A percentile compares a stretch with the other conserved stretches of the same genome.
Conservation (phyloP, 2,329 filamentous ascomycete species). For the Talaromyces atroroseus region DNA sequence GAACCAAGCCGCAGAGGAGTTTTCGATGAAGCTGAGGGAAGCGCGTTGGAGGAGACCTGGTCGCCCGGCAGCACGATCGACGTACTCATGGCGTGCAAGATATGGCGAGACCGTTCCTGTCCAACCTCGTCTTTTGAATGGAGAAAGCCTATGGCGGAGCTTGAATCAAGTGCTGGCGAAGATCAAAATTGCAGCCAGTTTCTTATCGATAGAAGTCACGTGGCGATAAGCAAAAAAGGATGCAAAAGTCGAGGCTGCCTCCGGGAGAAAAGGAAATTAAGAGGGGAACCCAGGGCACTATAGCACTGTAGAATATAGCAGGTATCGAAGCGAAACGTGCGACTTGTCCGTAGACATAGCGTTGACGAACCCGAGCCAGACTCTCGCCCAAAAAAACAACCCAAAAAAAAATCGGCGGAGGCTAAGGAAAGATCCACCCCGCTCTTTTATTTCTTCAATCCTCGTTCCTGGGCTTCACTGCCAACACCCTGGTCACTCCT, state of each 20-base stretch:
- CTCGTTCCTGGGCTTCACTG: background rate
- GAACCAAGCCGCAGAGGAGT: constrained; percentile 73
- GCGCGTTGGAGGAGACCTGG: constrained; percentile 56
- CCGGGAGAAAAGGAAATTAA: background rate
- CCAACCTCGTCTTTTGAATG: too few relatives aligned
- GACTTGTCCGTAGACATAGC: background rate
- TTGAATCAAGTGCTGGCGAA: too few relatives aligned
- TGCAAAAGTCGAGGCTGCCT: background rate
- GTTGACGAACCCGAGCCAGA: background rate
- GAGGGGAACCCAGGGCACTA: too few relatives aligned
- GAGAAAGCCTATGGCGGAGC: too few relatives aligned
- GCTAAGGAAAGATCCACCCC: constrained; percentile 9
- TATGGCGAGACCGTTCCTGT: background rate
- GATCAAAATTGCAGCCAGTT: background rate
- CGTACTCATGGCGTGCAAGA: constrained; percentile 45
- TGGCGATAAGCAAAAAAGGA: constrained; percentile 1
- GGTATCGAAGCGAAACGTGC: background rate
- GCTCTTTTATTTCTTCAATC: constrained; percentile 12
- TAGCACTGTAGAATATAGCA: background rate
- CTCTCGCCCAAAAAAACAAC: background rate
- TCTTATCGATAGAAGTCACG: constrained; percentile 14
- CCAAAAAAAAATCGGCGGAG: constrained; percentile 8
- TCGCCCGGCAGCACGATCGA: constrained; percentile 81
- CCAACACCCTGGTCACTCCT: background rate
- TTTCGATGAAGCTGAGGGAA: constrained; percentile 61